Percentiles rank a stretch among this genome's conserved stretches.
phyloP scores from a whole-genome alignment of 202 grass and related monocot genomes.

The Miscanthus sacchariflorus region DNA sequence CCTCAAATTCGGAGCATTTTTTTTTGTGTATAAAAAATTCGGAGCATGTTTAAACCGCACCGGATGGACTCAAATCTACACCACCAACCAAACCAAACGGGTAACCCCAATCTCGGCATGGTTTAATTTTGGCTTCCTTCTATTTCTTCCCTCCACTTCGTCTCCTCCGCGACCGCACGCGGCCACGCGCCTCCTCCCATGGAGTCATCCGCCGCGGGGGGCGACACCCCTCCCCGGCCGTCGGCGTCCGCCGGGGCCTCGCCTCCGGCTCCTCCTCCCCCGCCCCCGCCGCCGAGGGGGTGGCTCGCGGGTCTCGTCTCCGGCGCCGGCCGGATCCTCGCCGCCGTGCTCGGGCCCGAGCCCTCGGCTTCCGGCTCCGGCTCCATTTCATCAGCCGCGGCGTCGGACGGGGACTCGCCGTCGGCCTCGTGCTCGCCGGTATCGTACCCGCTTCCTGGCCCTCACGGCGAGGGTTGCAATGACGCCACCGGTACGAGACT shows the following conservation, averaged over 20 bases:
- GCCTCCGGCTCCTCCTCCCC: neutral
- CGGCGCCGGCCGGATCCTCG: slow-evolving; percentile 67
- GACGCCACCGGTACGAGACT: slow-evolving; percentile 19
- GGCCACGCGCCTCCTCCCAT: slow-evolving; percentile 4
- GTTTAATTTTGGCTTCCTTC: slow-evolving; percentile 7
- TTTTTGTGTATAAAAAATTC: neutral
- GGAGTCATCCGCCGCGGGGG: slow-evolving; percentile 54
- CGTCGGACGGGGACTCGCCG: slow-evolving; percentile 41
- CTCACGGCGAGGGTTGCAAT: slow-evolving; percentile 17
- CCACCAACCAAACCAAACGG: neutral
- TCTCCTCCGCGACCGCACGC: neutral
- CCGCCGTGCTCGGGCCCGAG: slow-evolving; percentile 64
- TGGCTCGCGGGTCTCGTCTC: slow-evolving; percentile 72
- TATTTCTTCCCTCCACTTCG: slow-evolving; percentile 33
- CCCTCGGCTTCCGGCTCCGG: slow-evolving; percentile 20
- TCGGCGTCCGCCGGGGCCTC: slow-evolving; percentile 43
- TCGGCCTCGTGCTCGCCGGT: slow-evolving; percentile 53
- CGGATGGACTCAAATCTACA: neutral
- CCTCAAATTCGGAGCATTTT: neutral
- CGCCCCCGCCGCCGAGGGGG: slow-evolving; percentile 30
- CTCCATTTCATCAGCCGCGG: neutral
- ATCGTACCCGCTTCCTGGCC: slow-evolving; percentile 21
- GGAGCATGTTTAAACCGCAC: slow-evolving; percentile 5
- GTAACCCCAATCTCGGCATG: neutral
- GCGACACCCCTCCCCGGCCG: slow-evolving; percentile 29